Evolutionary conservation across 23 red algal genomes (phyloP).

Genomic region (Gracilariopsis chorda): DNA sequence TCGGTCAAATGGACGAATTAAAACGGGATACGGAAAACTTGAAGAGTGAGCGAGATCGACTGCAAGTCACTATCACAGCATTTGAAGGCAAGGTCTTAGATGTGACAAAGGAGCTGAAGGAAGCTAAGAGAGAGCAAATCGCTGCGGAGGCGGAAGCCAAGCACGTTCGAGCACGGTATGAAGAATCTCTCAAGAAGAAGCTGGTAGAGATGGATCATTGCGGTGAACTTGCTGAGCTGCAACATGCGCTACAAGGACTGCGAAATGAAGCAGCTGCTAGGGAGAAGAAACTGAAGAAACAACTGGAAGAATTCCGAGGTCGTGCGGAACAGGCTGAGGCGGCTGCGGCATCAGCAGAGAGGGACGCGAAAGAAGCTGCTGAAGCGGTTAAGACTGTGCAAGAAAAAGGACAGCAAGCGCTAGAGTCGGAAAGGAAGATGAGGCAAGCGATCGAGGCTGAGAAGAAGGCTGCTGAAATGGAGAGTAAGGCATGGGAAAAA

Average conservation of each 20-base stretch:
- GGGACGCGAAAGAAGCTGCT: constrained; percentile 48
- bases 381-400: constrained; percentile 26
- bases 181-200: constrained; percentile 44
- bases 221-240: constrained; percentile 21
- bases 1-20: neutral
- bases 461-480: constrained; percentile 9
- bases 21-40: neutral
- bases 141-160: constrained; percentile 13
- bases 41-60: neutral
- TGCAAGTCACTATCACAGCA: neutral
- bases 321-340: constrained; percentile 42
- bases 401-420: neutral
- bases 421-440: constrained; percentile 40
- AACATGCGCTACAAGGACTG: constrained; percentile 19
- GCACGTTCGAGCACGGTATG: constrained; percentile 40
- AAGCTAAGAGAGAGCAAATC: constrained; percentile 7
- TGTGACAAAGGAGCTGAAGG: neutral
- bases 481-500: constrained; percentile 36
- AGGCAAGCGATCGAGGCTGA: constrained; percentile 29
- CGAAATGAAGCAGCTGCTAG: neutral
- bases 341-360: constrained; percentile 38
- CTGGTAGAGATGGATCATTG: constrained; percentile 19
- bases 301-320: constrained; percentile 23
- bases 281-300: constrained; percentile 24
- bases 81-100: neutral